These are phyloP conservation scores for Aureobasidium sp. DNA, from an alignment of 2,329 filamentous ascomycete genomes.

Conservation along the genomic window DNA sequence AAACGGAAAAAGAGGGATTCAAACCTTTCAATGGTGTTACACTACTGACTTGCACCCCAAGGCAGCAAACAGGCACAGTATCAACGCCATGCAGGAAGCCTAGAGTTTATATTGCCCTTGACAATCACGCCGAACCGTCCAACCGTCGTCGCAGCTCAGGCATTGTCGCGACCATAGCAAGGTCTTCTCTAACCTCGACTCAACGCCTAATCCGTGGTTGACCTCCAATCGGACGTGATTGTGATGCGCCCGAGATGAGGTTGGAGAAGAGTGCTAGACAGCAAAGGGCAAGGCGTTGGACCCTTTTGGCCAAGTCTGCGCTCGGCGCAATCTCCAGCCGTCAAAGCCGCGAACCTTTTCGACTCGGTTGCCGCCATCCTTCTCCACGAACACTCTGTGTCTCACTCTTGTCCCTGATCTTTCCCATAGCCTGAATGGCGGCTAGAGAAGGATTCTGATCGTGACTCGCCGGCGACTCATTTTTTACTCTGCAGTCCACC, in stretches of 20 bases:
- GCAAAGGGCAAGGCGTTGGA: conserved; percentile 1
- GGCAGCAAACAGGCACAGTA: conserved; percentile 5
- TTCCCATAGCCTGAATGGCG: too few species aligned
- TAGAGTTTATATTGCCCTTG: conserved; percentile 7
- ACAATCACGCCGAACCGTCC: conserved; percentile 13
- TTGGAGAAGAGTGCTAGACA: conserved; percentile 3
- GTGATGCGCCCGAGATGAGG: conserved; percentile 11
- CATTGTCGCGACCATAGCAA: neutral
- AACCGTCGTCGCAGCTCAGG: conserved; percentile 8
- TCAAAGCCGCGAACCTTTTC: neutral
- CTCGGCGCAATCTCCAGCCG: conserved; percentile 7
- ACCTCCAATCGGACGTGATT: neutral
- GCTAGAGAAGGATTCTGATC: too few species aligned
- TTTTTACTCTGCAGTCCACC: too few species aligned
- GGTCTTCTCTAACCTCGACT: neutral
- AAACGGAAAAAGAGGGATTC: conserved; percentile 8
- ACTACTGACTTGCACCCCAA: conserved; percentile 2
- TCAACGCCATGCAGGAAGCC: conserved; percentile 2
- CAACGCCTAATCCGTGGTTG: conserved; percentile 2
- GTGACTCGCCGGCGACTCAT: too few species aligned
- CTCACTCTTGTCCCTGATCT: neutral
- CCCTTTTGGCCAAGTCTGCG: neutral
- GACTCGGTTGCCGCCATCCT: conserved; percentile 1
- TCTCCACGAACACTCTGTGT: neutral
- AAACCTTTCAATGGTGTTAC: conserved; percentile 2